Percentiles rank a stretch among this genome's conserved stretches.
These are phyloP conservation scores for Colletotrichum euphorbiae DNA, from an alignment of 2,329 filamentous ascomycete species.

Conservation along the genomic window DNA sequence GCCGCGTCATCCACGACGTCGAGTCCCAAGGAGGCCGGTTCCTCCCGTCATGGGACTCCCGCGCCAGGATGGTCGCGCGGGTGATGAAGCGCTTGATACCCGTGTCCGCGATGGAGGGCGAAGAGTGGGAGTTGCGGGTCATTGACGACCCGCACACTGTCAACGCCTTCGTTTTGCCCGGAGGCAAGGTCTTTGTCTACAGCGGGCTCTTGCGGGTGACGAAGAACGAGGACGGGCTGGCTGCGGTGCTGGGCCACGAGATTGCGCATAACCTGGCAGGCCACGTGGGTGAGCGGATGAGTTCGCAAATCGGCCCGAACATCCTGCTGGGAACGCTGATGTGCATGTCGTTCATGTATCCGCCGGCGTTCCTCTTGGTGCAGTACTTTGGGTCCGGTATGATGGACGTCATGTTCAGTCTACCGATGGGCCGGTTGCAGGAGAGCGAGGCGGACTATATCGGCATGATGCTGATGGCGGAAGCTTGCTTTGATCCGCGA, in stretches of 20 bases:
- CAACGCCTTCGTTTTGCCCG: constrained; percentile 84
- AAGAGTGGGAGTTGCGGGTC: constrained; percentile 78
- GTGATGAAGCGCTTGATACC: constrained; percentile 77
- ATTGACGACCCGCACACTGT: constrained; percentile 72
- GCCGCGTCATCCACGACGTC: constrained; percentile 66
- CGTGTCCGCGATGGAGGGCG: constrained; percentile 68
- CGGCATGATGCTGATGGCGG: constrained; percentile 84
- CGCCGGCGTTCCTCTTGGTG: constrained; percentile 56
- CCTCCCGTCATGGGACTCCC: constrained; percentile 68
- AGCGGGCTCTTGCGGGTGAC: constrained; percentile 78
- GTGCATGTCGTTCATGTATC: constrained; percentile 58
- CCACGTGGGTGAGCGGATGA: constrained; percentile 74
- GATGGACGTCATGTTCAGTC: constrained; percentile 72
- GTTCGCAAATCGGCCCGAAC: constrained; percentile 63
- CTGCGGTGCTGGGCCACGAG: constrained; percentile 82
- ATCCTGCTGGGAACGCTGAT: constrained; percentile 63
- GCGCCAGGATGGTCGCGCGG: constrained; percentile 67
- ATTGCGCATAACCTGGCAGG: constrained; percentile 81
- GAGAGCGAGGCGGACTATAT: constrained; percentile 86
- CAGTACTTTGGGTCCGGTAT: constrained; percentile 59
- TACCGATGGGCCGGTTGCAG: constrained; percentile 77
- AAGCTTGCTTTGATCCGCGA: constrained; percentile 79
- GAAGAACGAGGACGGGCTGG: constrained; percentile 74
- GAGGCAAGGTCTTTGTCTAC: constrained; percentile 84
- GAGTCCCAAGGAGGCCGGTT: constrained; percentile 65